A percentile compares a stretch with the other conserved stretches of the same genome.
Conservation (phyloP, 2,329 filamentous ascomycete species). For the Falciphora oryzae region DNA sequence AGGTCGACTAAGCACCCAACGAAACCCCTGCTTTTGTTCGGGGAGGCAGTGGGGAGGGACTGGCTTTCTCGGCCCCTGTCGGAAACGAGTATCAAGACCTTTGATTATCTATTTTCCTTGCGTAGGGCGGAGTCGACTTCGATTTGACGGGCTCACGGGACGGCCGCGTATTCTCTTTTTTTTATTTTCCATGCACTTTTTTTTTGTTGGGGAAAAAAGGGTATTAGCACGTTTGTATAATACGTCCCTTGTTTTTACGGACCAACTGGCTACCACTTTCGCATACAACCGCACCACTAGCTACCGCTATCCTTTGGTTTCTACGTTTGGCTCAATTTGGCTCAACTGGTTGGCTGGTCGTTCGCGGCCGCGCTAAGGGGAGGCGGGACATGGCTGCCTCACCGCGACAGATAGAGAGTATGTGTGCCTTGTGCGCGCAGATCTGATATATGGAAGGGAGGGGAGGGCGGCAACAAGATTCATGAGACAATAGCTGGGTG, state of each 20-base stretch:
- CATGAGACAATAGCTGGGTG: not conserved
- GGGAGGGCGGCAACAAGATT: not conserved
- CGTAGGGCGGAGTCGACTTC: not conserved
- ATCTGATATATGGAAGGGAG: not conserved
- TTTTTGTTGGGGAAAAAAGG: constrained; percentile 3
- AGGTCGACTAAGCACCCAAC: constrained; percentile 38
- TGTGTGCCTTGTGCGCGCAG: not conserved
- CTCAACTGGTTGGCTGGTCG: not conserved
- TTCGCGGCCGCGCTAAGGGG: too few relatives aligned
- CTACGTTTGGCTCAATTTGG: not conserved
- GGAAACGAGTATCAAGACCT: not conserved
- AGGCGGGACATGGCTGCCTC: not conserved
- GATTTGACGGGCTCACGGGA: not conserved
- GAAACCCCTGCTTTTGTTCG: not conserved
- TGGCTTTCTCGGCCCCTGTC: not conserved
- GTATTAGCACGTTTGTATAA: constrained; percentile 14
- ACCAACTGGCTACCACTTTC: constrained; percentile 1
- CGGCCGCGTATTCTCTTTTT: not conserved
- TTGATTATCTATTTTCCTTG: constrained; percentile 1
- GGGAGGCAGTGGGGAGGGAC: not conserved
- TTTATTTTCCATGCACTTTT: not conserved
- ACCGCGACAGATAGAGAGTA: not conserved
- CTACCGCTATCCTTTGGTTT: not conserved
- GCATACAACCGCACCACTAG: not conserved
- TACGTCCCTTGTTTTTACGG: constrained; percentile 7